Conservation (phyloP, 345 rosid species). For the Lagerstroemia speciosa region DNA sequence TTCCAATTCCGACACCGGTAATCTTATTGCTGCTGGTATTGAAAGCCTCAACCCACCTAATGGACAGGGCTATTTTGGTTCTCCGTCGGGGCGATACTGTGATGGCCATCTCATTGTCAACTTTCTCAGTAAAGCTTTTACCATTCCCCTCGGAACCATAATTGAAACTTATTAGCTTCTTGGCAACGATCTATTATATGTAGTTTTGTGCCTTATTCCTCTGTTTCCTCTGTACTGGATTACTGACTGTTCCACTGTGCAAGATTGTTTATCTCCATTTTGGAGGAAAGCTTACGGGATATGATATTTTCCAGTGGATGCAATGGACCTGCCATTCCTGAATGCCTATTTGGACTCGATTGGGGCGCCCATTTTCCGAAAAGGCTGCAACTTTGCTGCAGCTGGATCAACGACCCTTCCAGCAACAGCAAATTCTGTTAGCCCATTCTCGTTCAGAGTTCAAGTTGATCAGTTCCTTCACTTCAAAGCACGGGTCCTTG, state of each 20-base stretch:
- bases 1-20: conserved; percentile 87
- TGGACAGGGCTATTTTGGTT: conserved; percentile 53
- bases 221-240: background rate
- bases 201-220: background rate
- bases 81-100: conserved; percentile 72
- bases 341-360: conserved; percentile 81
- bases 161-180: background rate
- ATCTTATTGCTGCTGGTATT: conserved; percentile 59
- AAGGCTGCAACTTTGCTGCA: conserved; percentile 87
- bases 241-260: background rate
- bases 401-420: conserved; percentile 81
- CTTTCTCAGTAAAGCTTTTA: conserved; percentile 50
- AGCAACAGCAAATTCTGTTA: conserved; percentile 53
- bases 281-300: background rate
- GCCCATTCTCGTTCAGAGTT: conserved; percentile 74
- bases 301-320: conserved; percentile 55
- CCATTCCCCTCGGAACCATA: background rate
- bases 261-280: background rate
- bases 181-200: background rate
- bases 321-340: conserved; percentile 83
- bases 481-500: conserved; percentile 62
- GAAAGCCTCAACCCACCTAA: conserved; percentile 54
- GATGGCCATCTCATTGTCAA: conserved; percentile 80
- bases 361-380: conserved; percentile 68
- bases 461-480: conserved; percentile 77